phyloP scores from a whole-genome alignment of 169 alveolate genomes.

The Plasmodium sp. region DNA sequence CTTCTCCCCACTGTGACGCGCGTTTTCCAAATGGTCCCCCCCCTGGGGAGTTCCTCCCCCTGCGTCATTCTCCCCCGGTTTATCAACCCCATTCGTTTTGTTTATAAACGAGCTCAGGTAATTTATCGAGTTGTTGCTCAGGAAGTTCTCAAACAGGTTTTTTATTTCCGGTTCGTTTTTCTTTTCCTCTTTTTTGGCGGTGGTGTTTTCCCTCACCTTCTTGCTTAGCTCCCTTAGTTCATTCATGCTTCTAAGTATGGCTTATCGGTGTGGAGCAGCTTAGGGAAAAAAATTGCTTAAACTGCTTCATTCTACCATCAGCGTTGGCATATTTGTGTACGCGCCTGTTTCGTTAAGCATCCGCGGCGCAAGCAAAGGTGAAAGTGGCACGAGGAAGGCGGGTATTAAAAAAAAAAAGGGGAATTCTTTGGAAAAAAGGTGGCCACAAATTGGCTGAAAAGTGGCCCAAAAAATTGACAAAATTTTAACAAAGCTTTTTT shows the following conservation, averaged over 20 bases:
- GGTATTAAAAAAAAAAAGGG: background rate
- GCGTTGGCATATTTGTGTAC: background rate
- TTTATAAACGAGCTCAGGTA: conserved; percentile 57
- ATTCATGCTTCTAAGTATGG: conserved; percentile 20
- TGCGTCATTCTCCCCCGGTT: conserved; percentile 11
- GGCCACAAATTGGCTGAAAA: background rate
- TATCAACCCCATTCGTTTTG: conserved; percentile 34
- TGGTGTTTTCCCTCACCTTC: conserved; percentile 65
- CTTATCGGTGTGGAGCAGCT: background rate
- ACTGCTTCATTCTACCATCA: background rate
- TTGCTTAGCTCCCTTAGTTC: conserved; percentile 69
- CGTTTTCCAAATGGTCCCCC: background rate
- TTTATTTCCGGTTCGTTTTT: conserved; percentile 68
- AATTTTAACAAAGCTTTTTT: background rate
- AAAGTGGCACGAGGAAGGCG: background rate
- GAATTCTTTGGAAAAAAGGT: background rate
- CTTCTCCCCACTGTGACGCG: background rate
- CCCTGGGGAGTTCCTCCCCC: background rate
- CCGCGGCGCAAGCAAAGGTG: background rate
- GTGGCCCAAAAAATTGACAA: background rate
- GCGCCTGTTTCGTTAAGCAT: background rate
- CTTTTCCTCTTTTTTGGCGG: conserved; percentile 40
- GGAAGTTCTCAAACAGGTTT: conserved; percentile 61
- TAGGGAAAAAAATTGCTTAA: background rate
- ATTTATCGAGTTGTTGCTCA: conserved; percentile 56